Evolutionary conservation across 2,329 filamentous ascomycete species (phyloP), one percentile per base, ranked within the genome.

Genomic region (Xylariales sp.): DNA sequence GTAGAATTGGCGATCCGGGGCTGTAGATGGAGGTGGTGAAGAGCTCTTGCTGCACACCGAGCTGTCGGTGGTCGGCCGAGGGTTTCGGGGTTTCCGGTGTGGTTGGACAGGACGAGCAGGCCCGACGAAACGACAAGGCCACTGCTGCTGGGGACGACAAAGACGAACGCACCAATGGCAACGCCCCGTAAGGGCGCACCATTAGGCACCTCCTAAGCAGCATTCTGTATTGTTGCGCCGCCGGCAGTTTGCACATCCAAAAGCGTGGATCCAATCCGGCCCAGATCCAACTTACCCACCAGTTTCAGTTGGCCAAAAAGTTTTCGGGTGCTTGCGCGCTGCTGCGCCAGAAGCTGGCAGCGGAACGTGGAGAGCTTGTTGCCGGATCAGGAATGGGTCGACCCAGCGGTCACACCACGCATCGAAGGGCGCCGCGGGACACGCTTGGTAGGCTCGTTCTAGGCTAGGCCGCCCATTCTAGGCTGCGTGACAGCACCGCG

Each of bases 1-100:
- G 74, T 53, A 95, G 88, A 10, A 95, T 80, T 4, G 88, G 88
- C 13, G 88, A 93, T 2, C 88, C 88, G 3, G 89, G 88, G 52
- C 86, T 93, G 59, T 89, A 90, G 25, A 75, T 60, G 2, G 87
- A 89, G 12, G 78, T 87, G 25, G 80, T 86, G 61, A 93, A 94
- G 27, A 95, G 77, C 50, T 85, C 78, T 51, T 93, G 87, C 42
- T 79, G 69, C 35, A 75, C 49, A 33, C 72, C 79, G 41, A 83
- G 67, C 48, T 74, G 67, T 47, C 79, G 72, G 55, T 83, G 80
- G 49, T 83, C 78, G 61, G 43, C 59, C 25, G 50, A 50, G 15
- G 45, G 49, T 35, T 48, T 56, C 32, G 53, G 50, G 17, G 52
- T 48, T 14, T 46, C 29, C 25, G 38, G 24, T 17, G 47, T 33